A percentile compares a stretch with the other conserved stretches of the same genome.
These are phyloP conservation scores for Boletus sensibilis DNA, from an alignment of 768 basidiomycete genomes.

Conservation along the genomic window DNA sequence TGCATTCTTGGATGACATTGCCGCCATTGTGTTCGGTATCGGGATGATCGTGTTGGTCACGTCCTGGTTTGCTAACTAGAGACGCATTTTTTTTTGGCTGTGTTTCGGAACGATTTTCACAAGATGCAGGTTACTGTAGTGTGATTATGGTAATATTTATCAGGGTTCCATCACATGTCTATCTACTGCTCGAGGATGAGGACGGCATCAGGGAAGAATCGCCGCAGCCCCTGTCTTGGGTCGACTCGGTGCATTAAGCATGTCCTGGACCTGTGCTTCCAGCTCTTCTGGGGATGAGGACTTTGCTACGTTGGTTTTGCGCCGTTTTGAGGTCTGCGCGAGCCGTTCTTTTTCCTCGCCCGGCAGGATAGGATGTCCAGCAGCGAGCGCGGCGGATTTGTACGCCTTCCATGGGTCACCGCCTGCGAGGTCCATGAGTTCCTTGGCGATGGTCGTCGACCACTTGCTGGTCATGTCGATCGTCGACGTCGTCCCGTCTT, in stretches of 20 bases:
- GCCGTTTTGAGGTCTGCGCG: slow-evolving; percentile 15
- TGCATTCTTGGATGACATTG: slow-evolving; percentile 68
- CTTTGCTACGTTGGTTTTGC: slow-evolving; percentile 7
- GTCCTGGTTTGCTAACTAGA: slow-evolving; percentile 40
- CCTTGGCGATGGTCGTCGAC: slow-evolving; percentile 64
- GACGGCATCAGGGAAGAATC: slow-evolving; percentile 32
- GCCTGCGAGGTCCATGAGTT: slow-evolving; percentile 69
- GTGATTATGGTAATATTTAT: slow-evolving; percentile 4
- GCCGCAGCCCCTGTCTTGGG: slow-evolving; percentile 41
- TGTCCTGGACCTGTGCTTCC: slow-evolving; percentile 31
- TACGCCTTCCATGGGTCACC: slow-evolving; percentile 57
- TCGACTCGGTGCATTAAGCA: slow-evolving; percentile 27
- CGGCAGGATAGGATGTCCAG: slow-evolving; percentile 49
- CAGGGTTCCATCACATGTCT: not conserved
- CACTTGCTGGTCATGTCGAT: slow-evolving; percentile 64
- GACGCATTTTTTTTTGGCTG: not conserved
- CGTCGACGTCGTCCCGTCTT: slow-evolving; percentile 44
- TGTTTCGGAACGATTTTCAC: slow-evolving; percentile 1
- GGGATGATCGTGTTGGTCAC: slow-evolving; percentile 62
- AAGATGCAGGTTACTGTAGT: not conserved
- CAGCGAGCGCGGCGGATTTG: slow-evolving; percentile 45
- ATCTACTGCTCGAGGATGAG: not conserved
- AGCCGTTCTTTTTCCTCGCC: slow-evolving; percentile 39
- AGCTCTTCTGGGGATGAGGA: slow-evolving; percentile 19
- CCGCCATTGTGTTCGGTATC: slow-evolving; percentile 67